These are phyloP conservation scores for Lupinus albus DNA, from an alignment of 306 rosid genomes.

Conservation along the genomic window DNA sequence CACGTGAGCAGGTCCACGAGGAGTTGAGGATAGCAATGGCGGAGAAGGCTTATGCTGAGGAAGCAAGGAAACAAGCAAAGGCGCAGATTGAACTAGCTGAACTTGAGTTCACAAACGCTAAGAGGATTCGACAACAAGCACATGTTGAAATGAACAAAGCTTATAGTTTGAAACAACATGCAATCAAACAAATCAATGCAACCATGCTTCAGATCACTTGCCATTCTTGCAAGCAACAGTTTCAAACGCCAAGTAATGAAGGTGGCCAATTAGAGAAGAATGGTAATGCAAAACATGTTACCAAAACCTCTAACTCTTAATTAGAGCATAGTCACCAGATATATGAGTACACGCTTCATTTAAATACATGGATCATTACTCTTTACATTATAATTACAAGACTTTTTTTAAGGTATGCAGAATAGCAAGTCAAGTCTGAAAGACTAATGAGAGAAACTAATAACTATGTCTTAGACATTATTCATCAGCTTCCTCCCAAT, in stretches of 20 bases:
- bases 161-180: slow-evolving; percentile 67
- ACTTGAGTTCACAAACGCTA: slow-evolving; percentile 79
- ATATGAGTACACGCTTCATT: no score
- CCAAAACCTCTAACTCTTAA: slow-evolving; percentile 41
- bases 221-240: slow-evolving; percentile 73
- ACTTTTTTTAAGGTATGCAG: no score
- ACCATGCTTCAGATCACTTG: slow-evolving; percentile 90
- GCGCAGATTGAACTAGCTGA: slow-evolving; percentile 80
- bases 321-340: no score
- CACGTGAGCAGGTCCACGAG: slow-evolving; percentile 56
- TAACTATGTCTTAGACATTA: no score
- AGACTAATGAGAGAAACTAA: no score
- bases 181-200: slow-evolving; percentile 71
- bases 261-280: slow-evolving; percentile 55
- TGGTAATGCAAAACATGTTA: slow-evolving; percentile 34
- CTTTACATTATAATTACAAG: no score
- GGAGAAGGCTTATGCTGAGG: slow-evolving; percentile 80
- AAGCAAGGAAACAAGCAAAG: slow-evolving; percentile 79
- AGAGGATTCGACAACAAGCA: slow-evolving; percentile 84
- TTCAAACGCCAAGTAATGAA: slow-evolving; percentile 58
- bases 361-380: no score
- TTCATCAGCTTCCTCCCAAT: neutral
- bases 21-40: slow-evolving; percentile 75
- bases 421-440: no score
- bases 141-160: slow-evolving; percentile 79